Evolutionary conservation across 2,329 filamentous ascomycete genomes (phyloP), one percentile per base, ranked within the genome.

Genomic region (Aureobasidium sp.): DNA sequence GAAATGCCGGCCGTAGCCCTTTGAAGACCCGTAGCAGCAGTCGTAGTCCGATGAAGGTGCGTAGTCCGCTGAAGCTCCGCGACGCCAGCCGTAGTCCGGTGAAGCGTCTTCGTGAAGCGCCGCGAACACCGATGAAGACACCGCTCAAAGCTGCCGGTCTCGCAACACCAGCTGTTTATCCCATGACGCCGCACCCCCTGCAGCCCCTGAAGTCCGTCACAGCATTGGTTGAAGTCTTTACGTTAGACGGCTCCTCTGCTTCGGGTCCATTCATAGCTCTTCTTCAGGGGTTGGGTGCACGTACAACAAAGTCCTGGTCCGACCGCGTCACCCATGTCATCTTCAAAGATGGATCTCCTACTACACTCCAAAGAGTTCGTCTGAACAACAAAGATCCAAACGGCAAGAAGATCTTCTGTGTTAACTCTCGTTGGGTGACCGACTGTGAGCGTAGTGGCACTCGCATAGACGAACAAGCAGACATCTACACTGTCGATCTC

Each of bases 271-370:
- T 74, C 63, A 65, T 71, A 10, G 67, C 69, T 5, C 66, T 73
- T 13, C 67, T 74, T 10, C 71, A 72, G 46, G 68, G 72, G 6
- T 66, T 75, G 2, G 73, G 73, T 9, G 73, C 73, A 3, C 70
- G 68, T 58, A 73, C 72, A 0, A 72, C 70, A 12, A 72, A 71
- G 62, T 68, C 66, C 5, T 74, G 71, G 69, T 71, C 64, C 55
- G 72, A 74, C n/a, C 68, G 69, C 27, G 67, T 74, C 23, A 74
- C 72, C 3, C 73, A 75, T 46, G 69, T 75, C 12, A 66, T 75
- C 46, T 75, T 71, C 71, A 75, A 75, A 58, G 72, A 75, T 50
- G 73, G 73, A 7, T 71, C 71, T 20, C 72, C 72, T 1, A 69
- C 68, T 5, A 71, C 70, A 2, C 65, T 75, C 12, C 70, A 73